Evolutionary conservation across 768 basidiomycete species (phyloP), one percentile per base, ranked within the genome.

Genomic region (Pholiota microspora): DNA sequence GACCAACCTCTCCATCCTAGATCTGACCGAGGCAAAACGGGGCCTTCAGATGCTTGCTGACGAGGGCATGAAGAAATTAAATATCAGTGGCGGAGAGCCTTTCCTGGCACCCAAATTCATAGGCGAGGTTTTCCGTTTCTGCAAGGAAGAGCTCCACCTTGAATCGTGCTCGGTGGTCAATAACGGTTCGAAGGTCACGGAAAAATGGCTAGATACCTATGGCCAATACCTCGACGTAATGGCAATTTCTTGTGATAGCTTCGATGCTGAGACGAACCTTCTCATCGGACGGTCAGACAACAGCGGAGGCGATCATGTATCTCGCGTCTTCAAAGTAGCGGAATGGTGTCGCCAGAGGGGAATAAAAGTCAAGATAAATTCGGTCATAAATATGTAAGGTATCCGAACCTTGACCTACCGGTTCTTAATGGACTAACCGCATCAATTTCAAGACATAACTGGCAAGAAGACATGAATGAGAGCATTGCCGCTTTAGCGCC

Each of bases 241-340:
- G 67, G 74, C 74, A 0, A 72, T 76, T 2, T 75, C 74, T 1
- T 76, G 75, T 35, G 74, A 76, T 35, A 57, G 59, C 38, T 76
- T 76, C 34, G 70, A 72, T 45, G 13, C 36, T 0, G 73, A 74
- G 32, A 69, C 69, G 7, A 76, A 75, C 48, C 16, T 69, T 31
- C 66, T 56, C 18, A 64, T 72, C 44, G 74, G 50, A 47, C 70
- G 10, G 57, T 47, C 67, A 5, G 74, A 73, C 45, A 61, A 73
- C 7, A 31, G 60, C 1, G 62, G 62, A 13, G 32, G 29, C 4
- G 64, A 66, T 2, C 75, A 75, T 34, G 64, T 75, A 6, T 34
- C 24, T 18, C 65, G 61, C 0, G 74, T 75, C 0, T 68, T 71
- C 57, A 64, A 70, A 28, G 71, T 76, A 3, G 69, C 62, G 0